Base-by-base conservation (phyloP, 108 stramenopile species). In the Conticribra guillardii region DNA sequence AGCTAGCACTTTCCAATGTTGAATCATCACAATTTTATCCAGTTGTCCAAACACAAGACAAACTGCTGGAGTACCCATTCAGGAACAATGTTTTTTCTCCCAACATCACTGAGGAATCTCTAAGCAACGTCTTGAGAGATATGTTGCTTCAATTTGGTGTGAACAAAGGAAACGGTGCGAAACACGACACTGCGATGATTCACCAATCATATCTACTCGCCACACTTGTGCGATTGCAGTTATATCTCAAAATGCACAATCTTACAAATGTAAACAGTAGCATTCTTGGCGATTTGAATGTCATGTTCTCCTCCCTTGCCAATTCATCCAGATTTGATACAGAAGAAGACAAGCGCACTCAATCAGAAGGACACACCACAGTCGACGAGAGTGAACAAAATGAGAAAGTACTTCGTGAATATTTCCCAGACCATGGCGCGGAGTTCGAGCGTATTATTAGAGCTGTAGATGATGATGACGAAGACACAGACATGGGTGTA, bases 391-490 rank as follows among this genome's bases (percentile, higher is more conserved):
- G 64, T 51, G 93, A 83, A 15, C 30, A 60, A 11, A 82, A 89
- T 24, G 89, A 96, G 64, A 66, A 60, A 52, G 62, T 84, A 23
- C 87, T 89, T 33, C 64, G 93, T 57, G 93, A 94, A 18, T 92
- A 95, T 54, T 98, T 98, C 62, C 97, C 97, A 17, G 91, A 97
- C 67, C 95, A 94, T 44, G 61, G 80, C 52, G 81, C 70, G 5
- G 95, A 92, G 28, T 97, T 89, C 55, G 49, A 82, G 24, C 75
- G 54, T 33, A 67, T 96, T 3, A 27, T 89, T 21, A 61, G 69
- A 55, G 59, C 71, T 45, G 19, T 52, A 0, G 63, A 59, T 46
- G 79, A 67, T 18, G 54, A 64, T 11, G 67, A 66, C 8, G 67
- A 45, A 5, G 54, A 61, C 24, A 19, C 74, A 17, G 58, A 74